Evolutionary conservation across 2,329 filamentous ascomycete species (phyloP), one percentile per base, ranked within the genome.

Genomic region (Beauveria australis): DNA sequence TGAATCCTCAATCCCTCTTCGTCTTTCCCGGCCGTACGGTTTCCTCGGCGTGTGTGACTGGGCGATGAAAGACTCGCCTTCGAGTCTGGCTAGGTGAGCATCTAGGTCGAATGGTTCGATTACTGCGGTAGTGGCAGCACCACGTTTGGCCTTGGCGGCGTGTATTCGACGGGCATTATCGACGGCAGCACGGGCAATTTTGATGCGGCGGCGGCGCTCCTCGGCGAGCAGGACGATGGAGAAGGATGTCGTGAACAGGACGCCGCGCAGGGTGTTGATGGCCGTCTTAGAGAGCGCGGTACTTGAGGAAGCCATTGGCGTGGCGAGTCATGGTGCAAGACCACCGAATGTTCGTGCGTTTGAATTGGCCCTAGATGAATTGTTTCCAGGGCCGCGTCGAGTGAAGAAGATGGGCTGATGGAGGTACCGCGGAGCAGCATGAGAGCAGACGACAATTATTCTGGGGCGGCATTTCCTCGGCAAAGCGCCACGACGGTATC

Each of bases 231-330:
- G 69, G 54, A 79, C 76, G 60, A 84, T 75, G 47, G 81, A 83
- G 67, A 81, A 84, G 9, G 81, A 82, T 2, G 81, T 84, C 55
- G 81, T 82, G 18, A 85, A 71, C 60, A 82, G 76, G 62, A 84
- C 75, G 64, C 81, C 78, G 63, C 81, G 80, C 41, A 85, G 78
- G 62, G 81, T 78, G 69, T 80, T 78, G 64, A 84, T 75, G 62
- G 79, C 80, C 62, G 79, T 79, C 72, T 80, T 80, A 43, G 82
- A 83, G 53, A 81, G 81, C 60, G 81, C 77, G 62, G 78, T 78
- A 61, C 78, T 72, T 54, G 74, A 73, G 60, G 76, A 69, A 58
- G 76, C 74, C 79, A 82, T 82, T 62, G 65, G 62, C 69, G 61
- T 65, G 63, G 59, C 67, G 66, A 67, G 44, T 61, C 47, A 58